Evolutionary conservation across 1,284 basidiomycete genomes (phyloP).

Genomic region (Pholiota adiposa): DNA sequence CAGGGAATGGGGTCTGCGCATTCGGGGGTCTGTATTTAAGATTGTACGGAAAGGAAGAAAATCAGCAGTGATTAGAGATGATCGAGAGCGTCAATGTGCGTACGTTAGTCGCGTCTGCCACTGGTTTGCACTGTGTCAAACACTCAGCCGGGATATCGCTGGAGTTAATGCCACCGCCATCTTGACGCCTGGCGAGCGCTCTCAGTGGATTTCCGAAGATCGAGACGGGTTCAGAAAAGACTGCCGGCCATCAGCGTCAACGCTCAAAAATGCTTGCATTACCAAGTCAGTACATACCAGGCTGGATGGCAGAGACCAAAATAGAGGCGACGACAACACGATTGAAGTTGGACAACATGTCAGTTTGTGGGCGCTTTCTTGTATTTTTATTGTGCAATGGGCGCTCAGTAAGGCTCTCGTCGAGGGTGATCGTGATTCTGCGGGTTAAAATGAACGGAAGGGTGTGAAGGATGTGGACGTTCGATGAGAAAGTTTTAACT

Average conservation of each 20-base stretch:
- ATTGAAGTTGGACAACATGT: background rate
- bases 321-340: background rate
- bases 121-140: background rate
- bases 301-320: background rate
- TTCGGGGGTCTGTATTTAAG: background rate
- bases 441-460: too few species aligned
- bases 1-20: background rate
- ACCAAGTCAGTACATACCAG: background rate
- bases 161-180: background rate
- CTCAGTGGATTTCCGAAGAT: background rate
- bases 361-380: background rate
- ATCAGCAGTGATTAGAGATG: background rate
- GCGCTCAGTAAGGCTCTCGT: too few species aligned
- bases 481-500: too few species aligned
- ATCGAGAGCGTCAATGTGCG: background rate
- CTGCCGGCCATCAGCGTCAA: background rate
- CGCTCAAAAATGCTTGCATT: background rate
- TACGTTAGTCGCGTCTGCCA: background rate
- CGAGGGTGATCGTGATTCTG: too few species aligned
- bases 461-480: too few species aligned
- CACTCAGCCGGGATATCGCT: background rate
- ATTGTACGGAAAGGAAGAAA: background rate
- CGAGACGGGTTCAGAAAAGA: background rate
- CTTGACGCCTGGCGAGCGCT: background rate
- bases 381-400: too few species aligned